Evolutionary conservation across 2,329 filamentous ascomycete species (phyloP).

Genomic region (Fusarium xyrophilum): DNA sequence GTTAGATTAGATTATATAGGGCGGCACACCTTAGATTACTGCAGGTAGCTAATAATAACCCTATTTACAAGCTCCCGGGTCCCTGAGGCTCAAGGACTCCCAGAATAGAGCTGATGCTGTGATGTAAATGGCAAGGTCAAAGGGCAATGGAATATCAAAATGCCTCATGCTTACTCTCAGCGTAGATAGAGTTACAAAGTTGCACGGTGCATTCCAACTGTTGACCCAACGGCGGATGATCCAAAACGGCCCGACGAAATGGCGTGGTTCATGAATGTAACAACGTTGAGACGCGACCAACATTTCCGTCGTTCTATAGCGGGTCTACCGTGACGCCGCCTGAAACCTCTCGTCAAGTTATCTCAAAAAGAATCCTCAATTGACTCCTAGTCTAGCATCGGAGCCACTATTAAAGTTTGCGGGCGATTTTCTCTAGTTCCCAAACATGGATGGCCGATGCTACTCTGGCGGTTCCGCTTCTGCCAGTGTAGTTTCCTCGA

Average conservation of each 20-base stretch:
- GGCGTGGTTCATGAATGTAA: neutral
- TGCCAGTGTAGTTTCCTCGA: neutral
- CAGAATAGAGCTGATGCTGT: no score
- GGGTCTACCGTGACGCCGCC: rapidly evolving
- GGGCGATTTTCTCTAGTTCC: neutral
- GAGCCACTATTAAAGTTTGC: neutral
- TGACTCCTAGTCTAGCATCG: neutral
- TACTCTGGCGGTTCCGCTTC: neutral
- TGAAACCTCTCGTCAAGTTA: neutral
- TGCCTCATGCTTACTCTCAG: no score
- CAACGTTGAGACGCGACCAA: neutral
- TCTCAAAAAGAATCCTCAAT: neutral
- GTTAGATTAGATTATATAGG: no score
- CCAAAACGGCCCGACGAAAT: neutral
- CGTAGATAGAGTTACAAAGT: no score
- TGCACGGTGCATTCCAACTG: neutral
- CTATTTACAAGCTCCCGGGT: no score
- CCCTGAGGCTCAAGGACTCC: no score
- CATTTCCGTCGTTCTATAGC: neutral
- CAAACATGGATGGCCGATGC: rapidly evolving
- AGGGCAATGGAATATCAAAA: no score
- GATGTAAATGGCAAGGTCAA: no score
- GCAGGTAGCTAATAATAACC: no score
- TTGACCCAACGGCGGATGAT: neutral
- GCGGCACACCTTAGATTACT: no score